These are phyloP conservation scores for Kurtzmaniella cleridarum DNA, from an alignment of 805 yeast species.

Conservation along the genomic window DNA sequence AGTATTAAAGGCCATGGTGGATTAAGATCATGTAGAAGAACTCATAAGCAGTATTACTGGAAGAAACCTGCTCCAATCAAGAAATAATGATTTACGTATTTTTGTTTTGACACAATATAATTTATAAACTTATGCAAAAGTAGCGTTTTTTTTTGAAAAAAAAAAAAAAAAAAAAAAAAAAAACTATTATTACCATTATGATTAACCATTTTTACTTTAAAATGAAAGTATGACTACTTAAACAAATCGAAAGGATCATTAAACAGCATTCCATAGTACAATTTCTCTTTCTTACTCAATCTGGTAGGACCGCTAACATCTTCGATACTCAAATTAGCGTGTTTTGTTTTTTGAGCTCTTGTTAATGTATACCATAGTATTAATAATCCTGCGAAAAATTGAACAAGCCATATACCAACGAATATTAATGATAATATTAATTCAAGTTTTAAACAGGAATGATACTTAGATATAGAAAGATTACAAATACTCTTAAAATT, in stretches of 20 bases:
- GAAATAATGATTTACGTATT: conserved; percentile 14
- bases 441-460: conserved; percentile 37
- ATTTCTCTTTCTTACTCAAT: conserved; percentile 17
- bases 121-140: neutral
- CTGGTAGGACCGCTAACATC: conserved; percentile 23
- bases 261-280: conserved; percentile 22
- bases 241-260: conserved; percentile 9
- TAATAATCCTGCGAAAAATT: conserved; percentile 34
- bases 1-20: conserved; percentile 77
- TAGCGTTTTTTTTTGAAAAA: too few species aligned
- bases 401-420: conserved; percentile 44
- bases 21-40: conserved; percentile 83
- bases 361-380: conserved; percentile 5
- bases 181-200: too few species aligned
- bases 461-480: conserved; percentile 25
- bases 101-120: neutral
- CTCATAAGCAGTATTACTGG: conserved; percentile 87
- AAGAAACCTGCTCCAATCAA: conserved; percentile 50
- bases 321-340: too few species aligned
- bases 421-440: conserved; percentile 41
- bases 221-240: too few species aligned
- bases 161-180: too few species aligned
- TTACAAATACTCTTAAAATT: conserved; percentile 14
- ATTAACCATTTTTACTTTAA: too few species aligned
- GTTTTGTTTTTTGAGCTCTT: neutral